Conservation (phyloP, 2,329 filamentous ascomycete genomes). For the Acephala macrosclerotiorum region DNA sequence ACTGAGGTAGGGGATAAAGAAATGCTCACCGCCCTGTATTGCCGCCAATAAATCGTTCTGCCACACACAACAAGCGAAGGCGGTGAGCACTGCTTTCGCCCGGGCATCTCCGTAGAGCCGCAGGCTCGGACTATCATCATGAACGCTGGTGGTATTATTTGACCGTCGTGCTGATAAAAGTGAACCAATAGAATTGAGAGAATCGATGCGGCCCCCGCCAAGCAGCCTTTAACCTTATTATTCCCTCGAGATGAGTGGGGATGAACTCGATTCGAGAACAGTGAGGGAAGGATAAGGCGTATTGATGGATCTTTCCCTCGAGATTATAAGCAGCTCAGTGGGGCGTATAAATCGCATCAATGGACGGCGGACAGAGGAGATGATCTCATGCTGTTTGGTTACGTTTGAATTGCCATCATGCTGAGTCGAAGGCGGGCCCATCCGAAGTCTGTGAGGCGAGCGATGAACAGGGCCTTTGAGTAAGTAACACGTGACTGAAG, state of each 20-base stretch:
- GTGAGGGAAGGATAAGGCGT: neutral
- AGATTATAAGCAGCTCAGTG: neutral
- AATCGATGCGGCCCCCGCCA: neutral
- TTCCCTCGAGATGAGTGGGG: neutral
- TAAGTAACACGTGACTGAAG: neutral
- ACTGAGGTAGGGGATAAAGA: too few species aligned
- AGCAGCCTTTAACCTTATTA: conserved; percentile 7
- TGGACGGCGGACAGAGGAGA: neutral
- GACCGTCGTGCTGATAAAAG: neutral
- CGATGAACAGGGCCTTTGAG: neutral
- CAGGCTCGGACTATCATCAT: neutral
- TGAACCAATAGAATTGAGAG: neutral
- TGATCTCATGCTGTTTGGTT: neutral
- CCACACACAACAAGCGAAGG: too few species aligned
- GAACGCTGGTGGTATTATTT: neutral
- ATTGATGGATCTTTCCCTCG: neutral
- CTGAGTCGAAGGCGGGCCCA: neutral
- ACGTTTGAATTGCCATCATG: conserved; percentile 10
- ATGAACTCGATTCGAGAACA: neutral
- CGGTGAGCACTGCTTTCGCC: too few species aligned
- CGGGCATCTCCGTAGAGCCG: too few species aligned
- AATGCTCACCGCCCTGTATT: too few species aligned
- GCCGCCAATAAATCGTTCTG: too few species aligned
- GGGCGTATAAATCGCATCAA: neutral
- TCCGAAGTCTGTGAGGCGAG: neutral